Percentiles rank a stretch among this genome's conserved stretches.
Conservation (phyloP, 2,329 filamentous ascomycete species). For the Chalaropsis ovoidea region DNA sequence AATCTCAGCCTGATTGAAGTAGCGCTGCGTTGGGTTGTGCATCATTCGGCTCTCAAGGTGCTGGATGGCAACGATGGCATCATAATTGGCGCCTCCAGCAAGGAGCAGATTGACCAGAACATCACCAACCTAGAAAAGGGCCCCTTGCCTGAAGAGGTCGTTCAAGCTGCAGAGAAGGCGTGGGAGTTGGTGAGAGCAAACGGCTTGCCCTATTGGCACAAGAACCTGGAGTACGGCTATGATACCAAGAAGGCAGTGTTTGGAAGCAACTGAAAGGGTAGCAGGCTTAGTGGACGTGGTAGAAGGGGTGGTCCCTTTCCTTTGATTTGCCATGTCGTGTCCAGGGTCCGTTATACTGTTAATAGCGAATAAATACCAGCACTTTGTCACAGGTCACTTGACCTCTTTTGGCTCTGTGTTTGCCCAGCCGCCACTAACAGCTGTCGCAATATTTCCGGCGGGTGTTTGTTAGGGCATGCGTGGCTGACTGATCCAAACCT, state of each 20-base stretch:
- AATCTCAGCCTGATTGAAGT: constrained; percentile 60
- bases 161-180: constrained; percentile 64
- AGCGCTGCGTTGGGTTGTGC: constrained; percentile 61
- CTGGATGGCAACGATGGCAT: constrained; percentile 48
- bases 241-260: constrained; percentile 53
- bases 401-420: neutral
- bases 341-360: neutral
- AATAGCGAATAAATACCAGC: neutral
- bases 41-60: constrained; percentile 54
- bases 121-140: constrained; percentile 53
- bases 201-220: constrained; percentile 45
- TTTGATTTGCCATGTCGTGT: neutral
- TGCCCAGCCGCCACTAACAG: neutral
- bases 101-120: constrained; percentile 49
- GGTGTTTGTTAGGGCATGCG: neutral
- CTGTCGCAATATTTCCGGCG: neutral
- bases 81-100: constrained; percentile 49
- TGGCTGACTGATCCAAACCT: constrained; percentile 8
- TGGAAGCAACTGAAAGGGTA: constrained; percentile 30
- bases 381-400: constrained; percentile 3
- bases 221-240: constrained; percentile 56
- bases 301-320: no score
- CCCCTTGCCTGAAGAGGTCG: constrained; percentile 64
- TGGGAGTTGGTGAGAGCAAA: constrained; percentile 61
- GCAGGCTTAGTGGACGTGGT: no score